A percentile compares a stretch with the other conserved stretches of the same genome.
phyloP scores from a whole-genome alignment of 2,329 filamentous ascomycete species.

The Fusarium chlamydosporum region DNA sequence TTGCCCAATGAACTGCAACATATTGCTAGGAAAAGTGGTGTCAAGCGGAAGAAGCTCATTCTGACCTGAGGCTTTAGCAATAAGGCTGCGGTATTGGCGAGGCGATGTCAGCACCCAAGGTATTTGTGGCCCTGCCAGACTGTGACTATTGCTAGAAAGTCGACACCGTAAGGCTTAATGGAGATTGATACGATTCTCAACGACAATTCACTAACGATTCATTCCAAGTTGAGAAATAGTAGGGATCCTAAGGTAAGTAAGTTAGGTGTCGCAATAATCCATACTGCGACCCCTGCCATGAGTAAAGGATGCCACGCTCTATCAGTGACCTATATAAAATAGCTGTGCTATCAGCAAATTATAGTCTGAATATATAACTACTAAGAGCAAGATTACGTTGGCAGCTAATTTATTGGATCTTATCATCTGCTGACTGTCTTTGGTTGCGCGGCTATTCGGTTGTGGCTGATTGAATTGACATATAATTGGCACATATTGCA shows the following conservation, averaged over 20 bases:
- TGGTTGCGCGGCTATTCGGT: no score
- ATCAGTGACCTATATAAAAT: neutral
- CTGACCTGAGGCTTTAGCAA: conserved; percentile 75
- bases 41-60: conserved; percentile 69
- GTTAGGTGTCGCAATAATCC: no score
- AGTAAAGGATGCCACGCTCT: neutral
- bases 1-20: conserved; percentile 72
- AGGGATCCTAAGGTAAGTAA: no score
- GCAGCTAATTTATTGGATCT: no score
- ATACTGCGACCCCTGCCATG: neutral
- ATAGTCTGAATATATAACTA: no score
- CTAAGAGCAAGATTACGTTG: no score
- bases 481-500: no score
- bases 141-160: conserved; percentile 65
- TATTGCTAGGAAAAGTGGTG: conserved; percentile 74
- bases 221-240: neutral
- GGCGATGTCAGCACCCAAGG: conserved; percentile 71
- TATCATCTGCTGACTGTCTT: no score
- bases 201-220: conserved; percentile 67
- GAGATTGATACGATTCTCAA: conserved; percentile 72
- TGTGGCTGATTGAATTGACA: no score
- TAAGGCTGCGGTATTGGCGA: conserved; percentile 71
- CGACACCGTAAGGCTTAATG: conserved; percentile 70
- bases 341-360: neutral
- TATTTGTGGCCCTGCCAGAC: conserved; percentile 71